Base-by-base conservation (phyloP, 805 yeast genomes). In the Metschnikowia noctiluminum region DNA sequence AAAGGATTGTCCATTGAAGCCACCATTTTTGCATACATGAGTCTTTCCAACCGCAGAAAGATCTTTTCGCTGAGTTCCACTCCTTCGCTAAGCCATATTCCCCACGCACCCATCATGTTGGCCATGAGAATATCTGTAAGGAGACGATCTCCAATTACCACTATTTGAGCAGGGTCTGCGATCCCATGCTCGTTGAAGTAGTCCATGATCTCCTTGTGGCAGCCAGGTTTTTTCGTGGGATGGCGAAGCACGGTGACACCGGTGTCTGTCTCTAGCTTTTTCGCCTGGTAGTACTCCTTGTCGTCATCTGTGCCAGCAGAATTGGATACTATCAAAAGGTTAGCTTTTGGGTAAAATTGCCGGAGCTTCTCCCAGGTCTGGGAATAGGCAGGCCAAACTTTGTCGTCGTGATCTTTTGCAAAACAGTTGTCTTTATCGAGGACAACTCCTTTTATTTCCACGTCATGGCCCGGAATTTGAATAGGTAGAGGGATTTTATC, bases 351-450 rank as follows among this genome's bases (percentile, higher is more conserved):
- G 58, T 85, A 89, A 1, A 65, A 57, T n/a, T 65, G 56, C 38
- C 73, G 72, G 43, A 89, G 65, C n/a, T 62, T 57, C 6, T 69
- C 65, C 89, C 94, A 89, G 11, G 63, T 61, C 12, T 61, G 66
- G 56, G 60, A 55, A 54, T 90, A 91, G 1, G 70, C 87, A 0
- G 87, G 89, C 87, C 89, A 90, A 1, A 92, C 87, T 50, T 80
- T 78, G 51, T 84, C 86, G 51, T 82, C 87, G 47, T 88, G 87
- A 34, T 91, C 91, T 50, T 79, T 77, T 6, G 99, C 96, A 63
- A 94, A 87, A 62, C 98, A 92, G 65, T 94, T 94, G 68, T 94
- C 99, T 64, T 94, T 94, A 62, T 94, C 99, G 27, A 94, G 71
- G 0, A 94, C 92, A 1, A 91, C 77, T 0, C 90, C 96, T 59